Conservation (phyloP, 169 alveolate species). For the Babesia divergens region DNA sequence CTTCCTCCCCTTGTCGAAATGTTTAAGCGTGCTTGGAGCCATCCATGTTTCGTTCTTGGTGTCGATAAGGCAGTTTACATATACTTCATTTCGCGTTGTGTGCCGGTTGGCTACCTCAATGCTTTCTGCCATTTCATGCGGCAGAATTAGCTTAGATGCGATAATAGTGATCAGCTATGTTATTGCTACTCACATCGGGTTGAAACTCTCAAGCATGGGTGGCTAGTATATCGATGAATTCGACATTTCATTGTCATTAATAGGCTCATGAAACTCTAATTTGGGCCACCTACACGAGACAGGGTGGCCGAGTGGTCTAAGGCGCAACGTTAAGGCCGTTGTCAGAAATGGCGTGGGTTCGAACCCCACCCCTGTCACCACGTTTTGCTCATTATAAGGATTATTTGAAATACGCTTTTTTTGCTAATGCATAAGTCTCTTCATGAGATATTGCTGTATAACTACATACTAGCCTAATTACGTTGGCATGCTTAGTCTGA, state of each 20-base stretch:
- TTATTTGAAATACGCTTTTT: neutral
- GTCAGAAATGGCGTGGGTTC: conserved; percentile 99
- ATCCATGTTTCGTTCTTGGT: neutral
- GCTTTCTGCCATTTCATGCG: neutral
- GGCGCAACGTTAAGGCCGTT: conserved; percentile 99
- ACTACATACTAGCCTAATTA: neutral
- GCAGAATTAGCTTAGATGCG: no score
- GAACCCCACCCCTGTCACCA: conserved; percentile 98
- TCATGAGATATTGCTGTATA: neutral
- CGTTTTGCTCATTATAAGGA: neutral
- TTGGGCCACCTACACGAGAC: conserved; percentile 11
- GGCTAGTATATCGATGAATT: no score
- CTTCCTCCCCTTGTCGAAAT: neutral
- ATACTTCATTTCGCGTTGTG: neutral
- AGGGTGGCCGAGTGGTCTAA: conserved; percentile 98
- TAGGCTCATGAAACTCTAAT: neutral
- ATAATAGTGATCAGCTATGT: no score
- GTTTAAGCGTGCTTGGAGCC: neutral
- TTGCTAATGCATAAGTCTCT: no score
- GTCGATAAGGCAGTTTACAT: conserved; percentile 19
- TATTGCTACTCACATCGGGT: no score
- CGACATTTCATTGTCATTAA: no score
- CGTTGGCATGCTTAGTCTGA: neutral
- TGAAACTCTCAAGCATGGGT: no score
- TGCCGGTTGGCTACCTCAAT: neutral